Percentiles rank a stretch among this genome's conserved stretches.
These are phyloP conservation scores for Zopfochytrium polystomum DNA, from an alignment of 371 early-diverging fungal genomes.

Conservation along the genomic window DNA sequence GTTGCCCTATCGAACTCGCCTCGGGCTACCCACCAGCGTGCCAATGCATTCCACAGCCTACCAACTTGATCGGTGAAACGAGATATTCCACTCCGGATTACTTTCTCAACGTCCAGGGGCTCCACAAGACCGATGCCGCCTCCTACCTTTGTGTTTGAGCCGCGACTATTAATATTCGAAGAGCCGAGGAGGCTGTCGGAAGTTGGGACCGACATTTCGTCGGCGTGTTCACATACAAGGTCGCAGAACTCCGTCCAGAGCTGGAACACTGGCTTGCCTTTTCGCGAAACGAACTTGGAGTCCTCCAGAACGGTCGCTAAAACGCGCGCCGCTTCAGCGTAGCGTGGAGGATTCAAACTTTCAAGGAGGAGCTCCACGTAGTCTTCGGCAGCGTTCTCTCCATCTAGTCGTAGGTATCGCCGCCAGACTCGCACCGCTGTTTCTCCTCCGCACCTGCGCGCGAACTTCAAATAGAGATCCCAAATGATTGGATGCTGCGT, in stretches of 20 bases:
- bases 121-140: slow-evolving; percentile 28
- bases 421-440: slow-evolving; percentile 75
- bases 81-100: slow-evolving; percentile 84
- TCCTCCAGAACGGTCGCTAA: slow-evolving; percentile 72
- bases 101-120: slow-evolving; percentile 69
- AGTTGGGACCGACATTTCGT: slow-evolving; percentile 24
- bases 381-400: slow-evolving; percentile 56
- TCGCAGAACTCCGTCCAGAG: slow-evolving; percentile 88
- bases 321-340: slow-evolving; percentile 82
- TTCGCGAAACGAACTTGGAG: slow-evolving; percentile 60
- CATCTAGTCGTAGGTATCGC: slow-evolving; percentile 76
- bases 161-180: too few species aligned
- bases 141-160: too few species aligned
- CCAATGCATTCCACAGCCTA: slow-evolving; percentile 82
- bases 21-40: slow-evolving; percentile 75
- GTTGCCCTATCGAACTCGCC: slow-evolving; percentile 79
- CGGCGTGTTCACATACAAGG: slow-evolving; percentile 73
- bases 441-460: slow-evolving; percentile 73
- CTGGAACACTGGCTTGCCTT: slow-evolving; percentile 75
- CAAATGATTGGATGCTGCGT: slow-evolving; percentile 91
- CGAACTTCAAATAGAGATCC: slow-evolving; percentile 81
- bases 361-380: slow-evolving; percentile 71
- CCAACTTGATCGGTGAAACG: slow-evolving; percentile 85
- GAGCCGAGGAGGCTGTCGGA: slow-evolving; percentile 20
- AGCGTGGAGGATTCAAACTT: slow-evolving; percentile 47